These are phyloP conservation scores for Corymbia calophylla DNA, from an alignment of 441 rosid genomes.

Conservation along the genomic window DNA sequence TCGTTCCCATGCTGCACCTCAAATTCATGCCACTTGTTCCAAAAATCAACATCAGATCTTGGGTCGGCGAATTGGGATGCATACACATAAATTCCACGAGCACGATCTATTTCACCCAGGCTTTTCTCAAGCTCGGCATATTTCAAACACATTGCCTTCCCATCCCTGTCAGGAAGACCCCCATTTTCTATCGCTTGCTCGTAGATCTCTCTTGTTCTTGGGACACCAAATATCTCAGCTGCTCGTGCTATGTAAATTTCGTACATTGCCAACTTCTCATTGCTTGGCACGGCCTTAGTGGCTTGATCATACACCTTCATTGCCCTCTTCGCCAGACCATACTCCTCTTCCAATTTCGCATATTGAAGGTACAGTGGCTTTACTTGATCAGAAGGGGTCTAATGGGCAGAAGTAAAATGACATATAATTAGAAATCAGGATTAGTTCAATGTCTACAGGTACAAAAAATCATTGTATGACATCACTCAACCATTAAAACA, in stretches of 20 bases:
- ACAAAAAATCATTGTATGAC: background rate
- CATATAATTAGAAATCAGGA: background rate
- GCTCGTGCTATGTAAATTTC: conserved; percentile 89
- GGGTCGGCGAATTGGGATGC: conserved; percentile 96
- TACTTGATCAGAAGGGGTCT: conserved; percentile 90
- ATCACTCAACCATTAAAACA: background rate
- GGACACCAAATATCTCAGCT: conserved; percentile 87
- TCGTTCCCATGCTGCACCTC: conserved; percentile 98
- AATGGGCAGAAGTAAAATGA: conserved; percentile 13
- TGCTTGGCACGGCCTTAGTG: conserved; percentile 74
- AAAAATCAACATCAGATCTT: conserved; percentile 73
- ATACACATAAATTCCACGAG: conserved; percentile 63
- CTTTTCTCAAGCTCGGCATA: conserved; percentile 89
- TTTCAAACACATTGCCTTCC: conserved; percentile 79
- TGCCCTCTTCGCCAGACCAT: conserved; percentile 92
- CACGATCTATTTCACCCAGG: conserved; percentile 90
- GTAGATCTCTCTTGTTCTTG: conserved; percentile 87
- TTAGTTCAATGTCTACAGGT: background rate
- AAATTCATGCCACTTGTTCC: conserved; percentile 91
- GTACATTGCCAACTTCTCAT: conserved; percentile 77
- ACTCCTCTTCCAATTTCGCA: conserved; percentile 94
- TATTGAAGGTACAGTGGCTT: conserved; percentile 89
- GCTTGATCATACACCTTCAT: conserved; percentile 94
- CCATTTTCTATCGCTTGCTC: conserved; percentile 89
- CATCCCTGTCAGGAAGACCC: conserved; percentile 89